Percentiles rank a stretch among this genome's conserved stretches.
These are phyloP conservation scores for Primulina tabacum DNA, from an alignment of 257 asterid genomes.

Conservation along the genomic window DNA sequence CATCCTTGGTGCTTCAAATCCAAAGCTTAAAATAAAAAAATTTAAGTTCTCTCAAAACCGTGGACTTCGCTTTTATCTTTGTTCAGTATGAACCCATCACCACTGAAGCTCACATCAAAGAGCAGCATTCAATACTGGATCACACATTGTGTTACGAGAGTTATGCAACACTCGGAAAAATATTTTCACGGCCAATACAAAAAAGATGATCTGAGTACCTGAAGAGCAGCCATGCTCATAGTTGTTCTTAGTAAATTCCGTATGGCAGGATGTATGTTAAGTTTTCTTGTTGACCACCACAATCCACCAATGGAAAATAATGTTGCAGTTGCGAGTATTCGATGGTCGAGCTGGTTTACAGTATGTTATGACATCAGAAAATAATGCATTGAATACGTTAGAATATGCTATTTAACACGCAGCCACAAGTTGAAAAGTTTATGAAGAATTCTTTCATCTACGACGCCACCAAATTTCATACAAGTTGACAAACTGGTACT, in stretches of 20 bases:
- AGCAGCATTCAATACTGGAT: background rate
- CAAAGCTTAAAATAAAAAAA: background rate
- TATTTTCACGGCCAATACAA: slow-evolving; percentile 1
- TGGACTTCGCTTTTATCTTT: slow-evolving; percentile 9
- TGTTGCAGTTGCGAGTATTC: slow-evolving; percentile 89
- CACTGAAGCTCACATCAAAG: background rate
- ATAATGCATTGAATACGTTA: slow-evolving; percentile 16
- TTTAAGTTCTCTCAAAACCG: background rate
- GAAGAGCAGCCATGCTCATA: slow-evolving; percentile 86
- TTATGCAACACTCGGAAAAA: slow-evolving; percentile 1
- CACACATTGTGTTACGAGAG: background rate
- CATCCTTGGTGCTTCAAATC: background rate
- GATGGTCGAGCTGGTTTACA: slow-evolving; percentile 71
- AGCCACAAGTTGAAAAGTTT: background rate
- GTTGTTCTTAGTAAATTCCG: slow-evolving; percentile 63
- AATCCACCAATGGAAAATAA: slow-evolving; percentile 63
- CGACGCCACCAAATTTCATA: background rate
- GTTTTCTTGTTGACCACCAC: slow-evolving; percentile 71
- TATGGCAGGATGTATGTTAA: slow-evolving; percentile 81
- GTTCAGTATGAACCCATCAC: slow-evolving; percentile 4
- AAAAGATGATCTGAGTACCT: slow-evolving; percentile 47
- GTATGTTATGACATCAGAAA: slow-evolving; percentile 17
- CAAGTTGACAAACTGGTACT: background rate
- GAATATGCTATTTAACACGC: background rate
- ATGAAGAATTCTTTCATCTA: background rate